These are phyloP conservation scores for Aspergillus novoparasiticus DNA, from an alignment of 2,329 filamentous ascomycete species.

Conservation along the genomic window DNA sequence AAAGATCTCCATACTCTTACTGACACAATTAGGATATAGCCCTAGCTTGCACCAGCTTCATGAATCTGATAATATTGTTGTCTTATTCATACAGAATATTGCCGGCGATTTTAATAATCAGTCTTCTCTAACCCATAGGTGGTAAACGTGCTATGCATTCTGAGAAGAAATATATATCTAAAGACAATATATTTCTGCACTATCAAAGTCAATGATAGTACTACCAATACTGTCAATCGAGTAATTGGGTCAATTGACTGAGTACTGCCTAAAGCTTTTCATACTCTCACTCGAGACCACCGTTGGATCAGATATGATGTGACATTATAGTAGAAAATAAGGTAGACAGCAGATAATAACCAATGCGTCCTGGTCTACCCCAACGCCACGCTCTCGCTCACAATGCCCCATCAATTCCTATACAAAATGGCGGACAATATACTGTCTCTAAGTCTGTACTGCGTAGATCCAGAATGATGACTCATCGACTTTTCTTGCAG, in stretches of 20 bases:
- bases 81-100: not conserved
- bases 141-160: not conserved
- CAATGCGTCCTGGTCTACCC: not conserved
- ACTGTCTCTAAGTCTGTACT: slow-evolving; percentile 5
- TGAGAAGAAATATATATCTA: not conserved
- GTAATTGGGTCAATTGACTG: not conserved
- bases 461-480: slow-evolving; percentile 5
- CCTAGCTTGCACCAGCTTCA: not conserved
- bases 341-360: not conserved
- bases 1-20: not conserved
- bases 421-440: slow-evolving; percentile 2
- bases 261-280: not conserved
- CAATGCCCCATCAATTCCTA: not conserved
- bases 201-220: not conserved
- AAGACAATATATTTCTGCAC: not conserved
- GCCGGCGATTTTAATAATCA: not conserved
- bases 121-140: not conserved
- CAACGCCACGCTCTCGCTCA: not conserved
- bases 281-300: not conserved
- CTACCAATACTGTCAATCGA: not conserved
- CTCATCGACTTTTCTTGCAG: slow-evolving; percentile 18
- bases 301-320: not conserved
- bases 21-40: not conserved
- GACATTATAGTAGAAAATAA: not conserved
- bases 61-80: not conserved